Conservation (phyloP, 495 filamentous ascomycete species). For the Viridothelium virens region DNA sequence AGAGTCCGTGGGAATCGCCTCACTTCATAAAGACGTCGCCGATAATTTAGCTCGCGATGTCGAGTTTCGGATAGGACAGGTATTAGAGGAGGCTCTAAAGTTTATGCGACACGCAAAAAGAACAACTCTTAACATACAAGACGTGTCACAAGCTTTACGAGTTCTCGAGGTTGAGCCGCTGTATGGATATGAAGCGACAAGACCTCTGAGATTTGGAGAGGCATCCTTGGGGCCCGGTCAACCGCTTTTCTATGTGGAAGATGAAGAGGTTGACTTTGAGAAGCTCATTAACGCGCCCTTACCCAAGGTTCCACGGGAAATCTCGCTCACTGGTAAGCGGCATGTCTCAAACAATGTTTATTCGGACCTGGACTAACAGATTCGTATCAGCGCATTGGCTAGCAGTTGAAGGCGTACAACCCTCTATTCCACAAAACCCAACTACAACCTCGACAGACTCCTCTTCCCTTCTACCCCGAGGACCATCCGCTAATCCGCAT, state of each 20-base stretch:
- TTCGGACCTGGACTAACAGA: conserved; percentile 23
- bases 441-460: conserved; percentile 70
- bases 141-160: conserved; percentile 72
- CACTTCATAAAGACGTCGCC: conserved; percentile 70
- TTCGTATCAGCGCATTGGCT: conserved; percentile 72
- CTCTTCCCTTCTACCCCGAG: conserved; percentile 80
- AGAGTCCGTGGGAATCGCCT: conserved; percentile 81
- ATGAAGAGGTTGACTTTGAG: conserved; percentile 98
- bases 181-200: conserved; percentile 86
- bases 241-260: conserved; percentile 93
- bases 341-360: not conserved
- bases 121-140: conserved; percentile 73
- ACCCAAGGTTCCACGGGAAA: conserved; percentile 89
- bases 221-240: conserved; percentile 91
- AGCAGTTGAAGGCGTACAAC: conserved; percentile 91
- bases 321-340: conserved; percentile 71
- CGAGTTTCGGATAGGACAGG: conserved; percentile 85
- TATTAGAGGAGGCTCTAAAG: conserved; percentile 86
- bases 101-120: conserved; percentile 87
- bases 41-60: conserved; percentile 84
- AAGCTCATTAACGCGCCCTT: conserved; percentile 94
- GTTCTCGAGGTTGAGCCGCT: conserved; percentile 89
- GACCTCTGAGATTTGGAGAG: conserved; percentile 84
- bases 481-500: conserved; percentile 72
- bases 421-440: conserved; percentile 91